Evolutionary conservation across 225 moss, liverwort and hornwort species (phyloP).

Genomic region (Rhytidiadelphus loreus): DNA sequence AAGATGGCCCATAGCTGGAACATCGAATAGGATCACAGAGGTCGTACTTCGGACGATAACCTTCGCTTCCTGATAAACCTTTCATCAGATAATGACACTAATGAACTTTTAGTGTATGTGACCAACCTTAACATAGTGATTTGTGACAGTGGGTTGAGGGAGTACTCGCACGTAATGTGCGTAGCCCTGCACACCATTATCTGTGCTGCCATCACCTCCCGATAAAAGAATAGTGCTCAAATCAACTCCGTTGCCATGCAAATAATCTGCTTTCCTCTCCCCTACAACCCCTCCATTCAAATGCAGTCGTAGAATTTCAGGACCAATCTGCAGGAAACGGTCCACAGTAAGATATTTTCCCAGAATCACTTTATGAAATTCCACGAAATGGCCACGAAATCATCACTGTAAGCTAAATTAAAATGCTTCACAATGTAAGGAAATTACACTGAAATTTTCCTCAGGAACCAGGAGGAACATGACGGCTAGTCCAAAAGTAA

Average conservation of each 20-base stretch:
- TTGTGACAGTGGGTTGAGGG: constrained; percentile 80
- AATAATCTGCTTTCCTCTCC: constrained; percentile 41
- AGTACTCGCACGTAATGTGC: constrained; percentile 82
- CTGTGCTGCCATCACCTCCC: constrained; percentile 53
- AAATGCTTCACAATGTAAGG: not conserved
- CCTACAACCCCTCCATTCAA: constrained; percentile 78
- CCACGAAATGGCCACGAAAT: not conserved
- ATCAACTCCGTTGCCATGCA: constrained; percentile 21
- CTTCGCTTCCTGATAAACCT: not conserved
- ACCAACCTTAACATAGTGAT: constrained; percentile 86
- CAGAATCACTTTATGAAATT: not conserved
- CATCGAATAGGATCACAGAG: not conserved
- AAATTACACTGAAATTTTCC: not conserved
- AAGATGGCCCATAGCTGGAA: not conserved
- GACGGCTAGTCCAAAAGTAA: not conserved
- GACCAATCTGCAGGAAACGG: constrained; percentile 53
- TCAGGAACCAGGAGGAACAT: not conserved
- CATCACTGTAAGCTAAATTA: not conserved
- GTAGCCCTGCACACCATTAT: constrained; percentile 55
- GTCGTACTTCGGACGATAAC: not conserved
- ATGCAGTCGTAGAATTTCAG: constrained; percentile 62
- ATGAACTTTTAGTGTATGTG: not conserved
- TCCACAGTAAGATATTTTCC: not conserved
- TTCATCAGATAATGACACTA: not conserved
- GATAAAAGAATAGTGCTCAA: constrained; percentile 30